Conservation (phyloP, 306 rosid genomes). For the Quercus suber region DNA sequence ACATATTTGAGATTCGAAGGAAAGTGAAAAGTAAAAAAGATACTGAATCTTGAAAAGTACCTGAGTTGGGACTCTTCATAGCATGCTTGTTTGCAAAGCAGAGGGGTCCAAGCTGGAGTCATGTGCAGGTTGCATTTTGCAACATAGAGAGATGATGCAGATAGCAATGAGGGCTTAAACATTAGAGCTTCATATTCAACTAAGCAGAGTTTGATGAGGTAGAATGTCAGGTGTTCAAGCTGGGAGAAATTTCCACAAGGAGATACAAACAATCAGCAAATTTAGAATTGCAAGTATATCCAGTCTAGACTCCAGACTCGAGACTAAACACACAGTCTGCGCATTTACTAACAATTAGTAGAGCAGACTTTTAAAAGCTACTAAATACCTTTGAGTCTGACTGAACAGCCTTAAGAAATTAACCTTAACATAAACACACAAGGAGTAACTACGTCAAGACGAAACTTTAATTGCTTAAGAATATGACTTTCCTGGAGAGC, state of each 20-base stretch:
- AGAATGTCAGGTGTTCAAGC: slow-evolving; percentile 81
- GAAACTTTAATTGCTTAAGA: slow-evolving; percentile 70
- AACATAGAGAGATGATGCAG: slow-evolving; percentile 84
- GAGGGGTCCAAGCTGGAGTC: slow-evolving; percentile 65
- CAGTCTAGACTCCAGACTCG: not conserved
- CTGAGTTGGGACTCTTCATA: slow-evolving; percentile 68
- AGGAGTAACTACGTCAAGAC: slow-evolving; percentile 70
- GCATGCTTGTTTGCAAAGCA: slow-evolving; percentile 68
- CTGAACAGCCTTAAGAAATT: slow-evolving; percentile 72
- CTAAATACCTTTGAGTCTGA: slow-evolving; percentile 59
- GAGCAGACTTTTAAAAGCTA: not conserved
- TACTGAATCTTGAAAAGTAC: slow-evolving; percentile 32
- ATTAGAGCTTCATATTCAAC: slow-evolving; percentile 74
- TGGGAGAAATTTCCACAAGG: slow-evolving; percentile 25
- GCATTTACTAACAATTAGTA: not conserved
- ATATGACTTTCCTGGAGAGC: slow-evolving; percentile 63
- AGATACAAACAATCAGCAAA: slow-evolving; percentile 14
- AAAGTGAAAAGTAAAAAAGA: not conserved
- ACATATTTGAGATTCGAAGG: slow-evolving; percentile 22
- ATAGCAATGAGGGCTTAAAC: slow-evolving; percentile 74
- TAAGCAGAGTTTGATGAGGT: slow-evolving; percentile 62
- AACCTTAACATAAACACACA: slow-evolving; percentile 87
- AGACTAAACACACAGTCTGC: not conserved
- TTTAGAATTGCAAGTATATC: not conserved
- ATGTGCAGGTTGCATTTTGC: slow-evolving; percentile 68